Percentiles rank a stretch among this genome's conserved stretches.
phyloP scores from a whole-genome alignment of 305 asterid species.

The Petunia hybrid region DNA sequence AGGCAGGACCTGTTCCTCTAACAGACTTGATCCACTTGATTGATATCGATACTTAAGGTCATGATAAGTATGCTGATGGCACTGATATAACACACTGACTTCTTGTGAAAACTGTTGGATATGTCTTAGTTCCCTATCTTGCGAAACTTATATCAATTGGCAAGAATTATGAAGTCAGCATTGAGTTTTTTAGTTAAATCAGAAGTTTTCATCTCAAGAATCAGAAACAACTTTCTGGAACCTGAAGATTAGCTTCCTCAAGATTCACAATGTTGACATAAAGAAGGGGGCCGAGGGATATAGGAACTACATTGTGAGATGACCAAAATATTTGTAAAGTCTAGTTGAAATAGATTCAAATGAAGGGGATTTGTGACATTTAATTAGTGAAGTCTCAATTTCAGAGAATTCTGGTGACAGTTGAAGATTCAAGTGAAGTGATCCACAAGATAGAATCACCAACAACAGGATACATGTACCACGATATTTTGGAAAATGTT shows the following conservation, averaged over 20 bases:
- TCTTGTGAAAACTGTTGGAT: not conserved
- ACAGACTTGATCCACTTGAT: not conserved
- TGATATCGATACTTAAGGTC: not conserved
- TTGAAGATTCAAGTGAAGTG: constrained; percentile 12
- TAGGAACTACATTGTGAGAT: not conserved
- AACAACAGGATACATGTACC: not conserved
- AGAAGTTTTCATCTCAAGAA: not conserved
- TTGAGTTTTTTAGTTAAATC: not conserved
- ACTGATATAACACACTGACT: constrained; percentile 17
- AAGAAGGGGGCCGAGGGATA: not conserved
- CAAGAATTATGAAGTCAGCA: constrained; percentile 12
- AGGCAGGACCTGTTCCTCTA: not conserved
- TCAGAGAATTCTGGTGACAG: constrained; percentile 31
- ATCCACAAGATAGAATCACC: not conserved
- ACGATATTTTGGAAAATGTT: not conserved
- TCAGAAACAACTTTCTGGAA: constrained; percentile 5
- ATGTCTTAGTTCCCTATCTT: not conserved
- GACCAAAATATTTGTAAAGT: not conserved
- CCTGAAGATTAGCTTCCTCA: constrained; percentile 23
- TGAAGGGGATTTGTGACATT: not conserved
- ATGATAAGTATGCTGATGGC: not conserved
- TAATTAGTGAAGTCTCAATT: constrained; percentile 1
- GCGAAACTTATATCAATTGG: not conserved
- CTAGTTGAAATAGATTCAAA: not conserved
- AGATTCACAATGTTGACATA: not conserved